Base-by-base conservation (phyloP, 1,284 basidiomycete species). In the Farysia itapuensis region DNA sequence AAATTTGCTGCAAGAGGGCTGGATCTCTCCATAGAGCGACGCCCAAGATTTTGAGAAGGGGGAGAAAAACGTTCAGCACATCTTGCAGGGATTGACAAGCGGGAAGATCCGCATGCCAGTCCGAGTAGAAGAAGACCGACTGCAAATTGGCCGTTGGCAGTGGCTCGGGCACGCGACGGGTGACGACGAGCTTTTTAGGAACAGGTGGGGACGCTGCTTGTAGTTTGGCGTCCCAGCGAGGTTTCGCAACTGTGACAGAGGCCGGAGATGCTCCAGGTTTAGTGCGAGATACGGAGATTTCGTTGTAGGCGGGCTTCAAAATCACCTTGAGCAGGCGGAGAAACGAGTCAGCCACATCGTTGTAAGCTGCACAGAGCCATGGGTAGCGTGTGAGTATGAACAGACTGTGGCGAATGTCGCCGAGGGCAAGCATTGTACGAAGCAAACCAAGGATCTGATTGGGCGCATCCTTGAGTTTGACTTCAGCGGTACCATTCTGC, bases 391-490 rank as follows among this genome's bases (percentile, higher is more conserved):
- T 84, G 58, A 98, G 79, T 47, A 97, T 83, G 26, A 85, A 84
- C 36, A 91, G 78, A 8, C 89, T 85, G 11, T 88, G 85, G 35
- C 85, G 83, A 26, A 94, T 70, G 21, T 88, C 87, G 14, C 95
- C 95, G 31, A 97, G 81, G 25, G 89, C 82, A 19, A 99, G 84
- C 23, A 97, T 80, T n/a, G 89, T 88, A 26, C 82, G 80, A 14
- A 92, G 77, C 14, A 98, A 80, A 26, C 85, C 86, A 26, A 88
- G 82, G 69, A 90, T 89, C 77, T 97, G 92, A 64, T 92, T 89
- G 2, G 83, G 82, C 11, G 49, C 45, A 35, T 84, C 81, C 65
- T 84, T 86, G 7, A 64, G 44, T 16, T 64, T 68, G 5, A 67
- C 54, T 5, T 71, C 64, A 58, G 86, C 81, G 28, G 78, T 64